Base-by-base conservation (phyloP, 2,329 filamentous ascomycete species). In the Coniosporium tulheliwenetii region DNA sequence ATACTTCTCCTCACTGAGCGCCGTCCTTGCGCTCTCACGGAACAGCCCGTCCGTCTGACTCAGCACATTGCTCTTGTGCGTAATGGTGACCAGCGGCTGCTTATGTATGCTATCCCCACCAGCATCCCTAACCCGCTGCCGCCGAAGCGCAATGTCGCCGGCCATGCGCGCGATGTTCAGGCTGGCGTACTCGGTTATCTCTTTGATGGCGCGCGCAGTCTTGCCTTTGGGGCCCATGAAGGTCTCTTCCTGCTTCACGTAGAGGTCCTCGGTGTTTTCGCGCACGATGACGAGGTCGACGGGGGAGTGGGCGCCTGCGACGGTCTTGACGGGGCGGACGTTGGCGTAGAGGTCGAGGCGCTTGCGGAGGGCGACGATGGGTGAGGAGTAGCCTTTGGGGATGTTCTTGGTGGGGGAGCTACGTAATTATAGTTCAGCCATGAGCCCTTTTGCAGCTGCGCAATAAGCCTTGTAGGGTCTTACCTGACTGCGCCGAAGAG, bases 221-320 rank as follows among this genome's bases (percentile, higher is more conserved):
- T 85, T 87, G 61, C 69, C 71, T 44, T 84, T 74, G 31, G 79
- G 69, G 30, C 74, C 77, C 41, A 84, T 75, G 58, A 76, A 80
- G 15, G 86, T 95, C 61, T 71, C 80, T 69, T 98, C 91, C 62
- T 96, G 83, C 69, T 96, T 96, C 53, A 98, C 89, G 64, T 94
- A 94, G 34, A 98, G 74, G 61, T 98, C 91, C 68, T 98, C 91
- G 30, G 91, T 98, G 70, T 98, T 98, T 66, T 98, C 91, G 49
- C 91, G 84, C 41, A 96, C 91, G 54, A 96, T 98, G 55, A 98
- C 91, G 61, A 98, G 81, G 66, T 98, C 91, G 56, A 95, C 86
- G 47, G 82, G 81, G 39, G 59, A 58, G 8, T 62, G 60, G 41
- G 75, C 73, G 30, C 76, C 81, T 46, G 69, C 56, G 47, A 85